A percentile compares a stretch with the other conserved stretches of the same genome.
Evolutionary conservation across 2,329 filamentous ascomycete genomes (phyloP).

Genomic region (Scleromitrula shiraiana): DNA sequence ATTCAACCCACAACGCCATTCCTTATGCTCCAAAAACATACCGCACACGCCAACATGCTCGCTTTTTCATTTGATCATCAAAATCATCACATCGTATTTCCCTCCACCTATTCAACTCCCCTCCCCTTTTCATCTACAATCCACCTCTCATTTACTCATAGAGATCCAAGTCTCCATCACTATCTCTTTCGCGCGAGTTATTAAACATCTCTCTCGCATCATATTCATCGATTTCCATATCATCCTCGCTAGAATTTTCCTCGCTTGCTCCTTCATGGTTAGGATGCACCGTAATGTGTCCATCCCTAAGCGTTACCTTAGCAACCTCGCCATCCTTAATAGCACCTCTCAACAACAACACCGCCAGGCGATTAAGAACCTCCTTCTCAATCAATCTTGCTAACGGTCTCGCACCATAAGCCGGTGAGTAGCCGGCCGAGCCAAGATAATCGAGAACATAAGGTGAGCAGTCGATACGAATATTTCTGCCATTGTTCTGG

Average conservation of each 20-base stretch:
- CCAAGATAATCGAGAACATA: constrained; percentile 92
- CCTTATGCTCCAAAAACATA: too few species aligned
- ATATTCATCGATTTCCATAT: constrained; percentile 49
- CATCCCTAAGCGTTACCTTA: constrained; percentile 68
- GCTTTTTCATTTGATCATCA: too few species aligned
- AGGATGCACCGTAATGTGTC: constrained; percentile 70
- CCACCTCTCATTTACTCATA: constrained; percentile 31
- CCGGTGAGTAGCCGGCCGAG: constrained; percentile 84
- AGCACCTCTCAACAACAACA: constrained; percentile 78
- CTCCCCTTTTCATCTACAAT: background rate
- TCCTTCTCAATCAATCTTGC: constrained; percentile 92
- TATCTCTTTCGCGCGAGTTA: constrained; percentile 34
- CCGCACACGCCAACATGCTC: too few species aligned
- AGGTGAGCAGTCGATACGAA: constrained; percentile 71
- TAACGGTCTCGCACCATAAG: constrained; percentile 86
- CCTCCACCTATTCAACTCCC: too few species aligned
- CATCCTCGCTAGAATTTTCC: constrained; percentile 60
- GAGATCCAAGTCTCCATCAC: constrained; percentile 51
- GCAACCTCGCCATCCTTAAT: constrained; percentile 82
- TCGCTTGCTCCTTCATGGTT: constrained; percentile 75
- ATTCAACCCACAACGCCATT: too few species aligned
- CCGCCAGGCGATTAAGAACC: constrained; percentile 85
- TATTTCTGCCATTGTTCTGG: constrained; percentile 74
- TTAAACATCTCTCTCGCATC: constrained; percentile 42
- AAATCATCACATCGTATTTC: too few species aligned